These are phyloP conservation scores for Remersonia thermophila DNA, from an alignment of 2,329 filamentous ascomycete species.

Conservation along the genomic window DNA sequence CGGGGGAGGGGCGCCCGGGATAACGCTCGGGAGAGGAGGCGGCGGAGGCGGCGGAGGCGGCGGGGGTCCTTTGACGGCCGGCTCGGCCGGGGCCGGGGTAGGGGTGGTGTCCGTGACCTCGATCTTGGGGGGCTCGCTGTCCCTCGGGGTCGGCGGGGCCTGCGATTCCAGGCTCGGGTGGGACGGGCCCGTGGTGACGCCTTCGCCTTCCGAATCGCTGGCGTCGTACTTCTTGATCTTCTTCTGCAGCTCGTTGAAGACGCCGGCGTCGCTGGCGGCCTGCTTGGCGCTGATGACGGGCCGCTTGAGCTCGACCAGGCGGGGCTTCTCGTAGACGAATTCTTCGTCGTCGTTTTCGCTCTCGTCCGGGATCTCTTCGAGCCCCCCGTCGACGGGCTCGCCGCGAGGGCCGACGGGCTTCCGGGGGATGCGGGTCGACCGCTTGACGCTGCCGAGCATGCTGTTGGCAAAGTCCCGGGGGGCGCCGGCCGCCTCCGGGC, in stretches of 20 bases:
- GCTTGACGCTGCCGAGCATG: conserved; percentile 59
- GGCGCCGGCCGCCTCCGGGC: conserved; percentile 39
- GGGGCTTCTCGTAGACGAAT: conserved; percentile 64
- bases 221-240: conserved; percentile 63
- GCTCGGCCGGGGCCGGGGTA: conserved; percentile 34
- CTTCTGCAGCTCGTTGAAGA: conserved; percentile 56
- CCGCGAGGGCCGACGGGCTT: conserved; percentile 35
- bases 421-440: conserved; percentile 43
- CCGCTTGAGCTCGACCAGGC: conserved; percentile 65
- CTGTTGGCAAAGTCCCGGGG: conserved; percentile 56
- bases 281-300: conserved; percentile 53
- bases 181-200: conserved; percentile 60
- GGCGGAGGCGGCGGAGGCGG: conserved; percentile 28
- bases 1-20: conserved; percentile 25
- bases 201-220: conserved; percentile 58
- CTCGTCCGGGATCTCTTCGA: conserved; percentile 38
- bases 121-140: conserved; percentile 47
- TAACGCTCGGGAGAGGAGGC: conserved; percentile 21
- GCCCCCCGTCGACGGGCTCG: conserved; percentile 27
- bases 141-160: conserved; percentile 53
- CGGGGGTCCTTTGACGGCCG: conserved; percentile 18
- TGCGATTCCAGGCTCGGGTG: conserved; percentile 63
- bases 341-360: conserved; percentile 44
- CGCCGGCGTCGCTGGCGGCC: conserved; percentile 40
- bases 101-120: conserved; percentile 38